Evolutionary conservation across 495 filamentous ascomycete species (phyloP).

Genomic region (Entonaema liquescens): DNA sequence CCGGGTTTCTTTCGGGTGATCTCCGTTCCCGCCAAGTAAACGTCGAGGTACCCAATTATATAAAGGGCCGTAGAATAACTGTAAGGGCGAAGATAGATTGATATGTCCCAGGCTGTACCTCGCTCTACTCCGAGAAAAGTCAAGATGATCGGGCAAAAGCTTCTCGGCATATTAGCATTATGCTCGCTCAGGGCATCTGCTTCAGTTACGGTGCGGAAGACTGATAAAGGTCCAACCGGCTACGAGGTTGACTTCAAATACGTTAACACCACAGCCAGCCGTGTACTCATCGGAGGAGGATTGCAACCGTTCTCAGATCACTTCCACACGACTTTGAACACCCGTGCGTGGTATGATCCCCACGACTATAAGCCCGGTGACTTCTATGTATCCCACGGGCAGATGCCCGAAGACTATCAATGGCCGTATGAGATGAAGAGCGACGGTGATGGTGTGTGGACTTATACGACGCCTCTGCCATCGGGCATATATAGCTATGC

Average conservation of each 20-base stretch:
- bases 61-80: neutral
- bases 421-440: slow-evolving; percentile 48
- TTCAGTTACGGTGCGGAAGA: slow-evolving; percentile 48
- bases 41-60: neutral
- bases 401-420: slow-evolving; percentile 31
- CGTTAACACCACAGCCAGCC: slow-evolving; percentile 41
- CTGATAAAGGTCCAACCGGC: slow-evolving; percentile 41
- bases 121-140: neutral
- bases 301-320: slow-evolving; percentile 45
- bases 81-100: neutral
- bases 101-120: neutral
- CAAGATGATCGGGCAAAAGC: slow-evolving; percentile 18
- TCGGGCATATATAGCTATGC: slow-evolving; percentile 47
- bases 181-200: slow-evolving; percentile 29
- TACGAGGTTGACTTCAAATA: slow-evolving; percentile 50
- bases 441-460: slow-evolving; percentile 43
- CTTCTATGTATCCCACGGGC: slow-evolving; percentile 42
- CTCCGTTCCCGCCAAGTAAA: slow-evolving; percentile 3
- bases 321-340: slow-evolving; percentile 42
- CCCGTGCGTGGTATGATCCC: slow-evolving; percentile 41
- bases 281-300: slow-evolving; percentile 47
- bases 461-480: slow-evolving; percentile 44
- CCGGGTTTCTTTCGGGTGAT: slow-evolving; percentile 21
- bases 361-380: slow-evolving; percentile 46
- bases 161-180: slow-evolving; percentile 19